Percentiles rank a stretch among this genome's conserved stretches.
phyloP scores from a whole-genome alignment of 2,329 filamentous ascomycete genomes.

The Exophiala aquamarina region DNA sequence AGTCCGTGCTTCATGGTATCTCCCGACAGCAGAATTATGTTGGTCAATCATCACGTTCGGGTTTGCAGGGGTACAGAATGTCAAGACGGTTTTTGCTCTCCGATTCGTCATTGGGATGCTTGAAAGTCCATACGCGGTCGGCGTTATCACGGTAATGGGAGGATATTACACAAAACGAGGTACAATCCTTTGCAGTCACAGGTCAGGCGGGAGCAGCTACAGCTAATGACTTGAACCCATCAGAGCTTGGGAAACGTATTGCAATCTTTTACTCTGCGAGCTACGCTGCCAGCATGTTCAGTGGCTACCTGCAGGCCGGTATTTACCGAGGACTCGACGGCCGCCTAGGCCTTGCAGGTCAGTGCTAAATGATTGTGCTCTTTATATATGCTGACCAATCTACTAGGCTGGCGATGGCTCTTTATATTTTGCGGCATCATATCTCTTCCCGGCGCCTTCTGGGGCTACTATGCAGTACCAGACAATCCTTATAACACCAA shows the following conservation, averaged over 20 bases:
- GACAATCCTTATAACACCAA: conserved; percentile 43
- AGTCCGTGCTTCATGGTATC: conserved; percentile 26
- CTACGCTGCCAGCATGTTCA: conserved; percentile 61
- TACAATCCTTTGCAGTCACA: too few relatives aligned
- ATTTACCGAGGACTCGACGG: conserved; percentile 31
- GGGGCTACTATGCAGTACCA: conserved; percentile 42
- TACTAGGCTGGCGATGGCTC: conserved; percentile 35
- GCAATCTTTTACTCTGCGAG: conserved; percentile 61
- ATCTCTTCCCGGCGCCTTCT: conserved; percentile 43
- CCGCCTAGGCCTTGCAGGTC: conserved; percentile 20
- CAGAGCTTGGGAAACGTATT: conserved; percentile 53
- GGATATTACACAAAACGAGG: conserved; percentile 43
- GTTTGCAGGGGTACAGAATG: conserved; percentile 33
- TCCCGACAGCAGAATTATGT: conserved; percentile 34
- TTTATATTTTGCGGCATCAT: conserved; percentile 53
- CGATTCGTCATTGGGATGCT: conserved; percentile 36
- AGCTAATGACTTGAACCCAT: too few relatives aligned
- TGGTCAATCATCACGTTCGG: conserved; percentile 38
- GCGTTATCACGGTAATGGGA: conserved; percentile 32
- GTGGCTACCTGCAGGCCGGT: conserved; percentile 52
- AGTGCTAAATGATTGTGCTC: too few relatives aligned
- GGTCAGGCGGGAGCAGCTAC: too few relatives aligned
- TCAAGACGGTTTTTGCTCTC: conserved; percentile 34
- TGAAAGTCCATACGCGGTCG: conserved; percentile 35
- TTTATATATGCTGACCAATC: too few relatives aligned